Evolutionary conservation across 345 rosid species (phyloP), one percentile per base, ranked within the genome.

Genomic region (Bruguiera parviflora): DNA sequence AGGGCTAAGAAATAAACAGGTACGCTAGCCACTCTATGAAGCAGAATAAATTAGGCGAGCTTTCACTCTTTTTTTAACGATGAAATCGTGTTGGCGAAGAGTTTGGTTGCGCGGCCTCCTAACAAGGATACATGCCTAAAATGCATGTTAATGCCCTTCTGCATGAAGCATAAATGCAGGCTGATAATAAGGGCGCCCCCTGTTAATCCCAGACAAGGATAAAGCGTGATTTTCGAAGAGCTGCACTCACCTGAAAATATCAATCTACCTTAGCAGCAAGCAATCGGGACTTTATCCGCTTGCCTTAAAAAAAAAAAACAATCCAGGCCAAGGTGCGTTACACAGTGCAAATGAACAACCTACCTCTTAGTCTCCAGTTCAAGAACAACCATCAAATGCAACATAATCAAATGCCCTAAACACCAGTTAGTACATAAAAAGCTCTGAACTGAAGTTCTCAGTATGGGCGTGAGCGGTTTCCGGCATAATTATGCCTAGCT

Each of bases 391-490:
- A 82, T 73, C 73, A 80, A 76, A 77, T 51, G 78, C 79, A 83
- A 81, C 67, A 80, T 64, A 74, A 84, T 72, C 74, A 89, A 80
- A 83, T 71, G 70, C 77, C 81, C 73, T 65, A 75, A 76, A 80
- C 70, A 84, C 82, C 72, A 82, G 80, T 73, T 85, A 85, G 84
- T 87, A 86, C 88, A 87, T 80, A 81, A 83, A 77, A 77, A 61
- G 75, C 76, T 66, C 75, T 62, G 75, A 63, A 82, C 77, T 27
- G 68, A 72, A 46, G 69, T 47, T 63, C 74, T 87, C 87, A 92
- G 78, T 92, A 96, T 13, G 99, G 99, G 29, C 97, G 96, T 0
- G 96, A 86, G n/a, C 99, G 97, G 71, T 90, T 96, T 75, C 99
- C 97, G 61, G 98, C 96, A 75, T 82, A 81, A 64, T 84, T 68